phyloP scores from a whole-genome alignment of 441 rosid genomes.

The Brassica balearica region DNA sequence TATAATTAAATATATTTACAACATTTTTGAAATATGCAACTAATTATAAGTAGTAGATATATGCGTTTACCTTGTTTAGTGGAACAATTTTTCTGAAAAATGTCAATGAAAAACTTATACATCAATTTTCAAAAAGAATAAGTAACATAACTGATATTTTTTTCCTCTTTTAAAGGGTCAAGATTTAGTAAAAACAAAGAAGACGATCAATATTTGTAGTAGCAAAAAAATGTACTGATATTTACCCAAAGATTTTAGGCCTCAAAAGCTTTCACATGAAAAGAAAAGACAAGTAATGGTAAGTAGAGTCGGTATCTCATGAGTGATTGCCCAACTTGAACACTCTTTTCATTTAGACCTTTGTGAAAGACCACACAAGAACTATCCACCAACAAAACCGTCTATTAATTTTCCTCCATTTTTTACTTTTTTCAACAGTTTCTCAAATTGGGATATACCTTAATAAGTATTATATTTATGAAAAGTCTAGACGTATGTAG shows the following conservation, averaged over 20 bases:
- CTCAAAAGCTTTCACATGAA: slow-evolving; percentile 48
- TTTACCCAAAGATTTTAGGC: slow-evolving; percentile 39
- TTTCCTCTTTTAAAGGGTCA: slow-evolving; percentile 35
- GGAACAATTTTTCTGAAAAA: slow-evolving; percentile 26
- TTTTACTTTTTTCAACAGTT: slow-evolving; percentile 13
- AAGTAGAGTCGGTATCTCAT: slow-evolving; percentile 60
- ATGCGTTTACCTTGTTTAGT: slow-evolving; percentile 23
- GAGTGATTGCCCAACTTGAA: slow-evolving; percentile 62
- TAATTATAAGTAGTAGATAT: background rate
- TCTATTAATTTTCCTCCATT: slow-evolving; percentile 1
- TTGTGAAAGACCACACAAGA: slow-evolving; percentile 52
- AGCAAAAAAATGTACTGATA: slow-evolving; percentile 18
- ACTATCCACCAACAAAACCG: slow-evolving; percentile 31
- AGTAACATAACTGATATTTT: slow-evolving; percentile 5
- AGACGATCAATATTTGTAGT: slow-evolving; percentile 24
- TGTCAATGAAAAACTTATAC: background rate
- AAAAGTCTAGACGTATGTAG: slow-evolving; percentile 39
- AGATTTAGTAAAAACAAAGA: slow-evolving; percentile 37
- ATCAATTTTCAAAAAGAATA: slow-evolving; percentile 10
- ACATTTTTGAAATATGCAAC: background rate
- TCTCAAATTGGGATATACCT: slow-evolving; percentile 38
- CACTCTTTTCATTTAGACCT: slow-evolving; percentile 50
- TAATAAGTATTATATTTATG: slow-evolving; percentile 30
- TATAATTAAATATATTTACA: background rate
- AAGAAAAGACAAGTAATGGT: slow-evolving; percentile 50